Percentiles rank a stretch among this genome's conserved stretches.
Evolutionary conservation across 1,139 yeast species (phyloP).

Genomic region (Nakaseomyces sp.): DNA sequence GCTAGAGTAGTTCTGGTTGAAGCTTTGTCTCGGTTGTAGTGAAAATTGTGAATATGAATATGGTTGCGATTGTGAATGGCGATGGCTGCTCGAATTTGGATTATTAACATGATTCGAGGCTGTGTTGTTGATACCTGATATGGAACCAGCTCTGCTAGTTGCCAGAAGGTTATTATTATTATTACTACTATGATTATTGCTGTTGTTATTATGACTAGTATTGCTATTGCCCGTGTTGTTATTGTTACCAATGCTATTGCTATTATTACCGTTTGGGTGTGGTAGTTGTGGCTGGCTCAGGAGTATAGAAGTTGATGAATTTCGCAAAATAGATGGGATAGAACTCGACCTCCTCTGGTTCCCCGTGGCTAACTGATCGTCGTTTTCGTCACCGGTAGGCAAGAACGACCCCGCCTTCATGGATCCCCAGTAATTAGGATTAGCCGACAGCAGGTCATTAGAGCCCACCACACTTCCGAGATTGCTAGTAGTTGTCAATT

Average conservation of each 20-base stretch:
- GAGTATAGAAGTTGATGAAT: slow-evolving; percentile 14
- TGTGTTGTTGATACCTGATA: not conserved
- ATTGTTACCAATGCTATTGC: slow-evolving; percentile 10
- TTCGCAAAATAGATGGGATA: slow-evolving; percentile 20
- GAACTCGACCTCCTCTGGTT: slow-evolving; percentile 17
- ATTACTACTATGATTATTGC: slow-evolving; percentile 16
- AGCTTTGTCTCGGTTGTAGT: slow-evolving; percentile 13
- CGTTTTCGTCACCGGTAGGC: slow-evolving; percentile 15
- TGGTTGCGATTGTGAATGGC: slow-evolving; percentile 8
- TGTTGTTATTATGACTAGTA: slow-evolving; percentile 19
- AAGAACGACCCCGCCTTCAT: slow-evolving; percentile 5
- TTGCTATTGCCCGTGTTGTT: slow-evolving; percentile 10
- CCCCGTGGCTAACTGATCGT: slow-evolving; percentile 11
- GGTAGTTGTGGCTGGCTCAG: slow-evolving; percentile 18
- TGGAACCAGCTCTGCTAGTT: slow-evolving; percentile 3
- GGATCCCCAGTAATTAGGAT: slow-evolving; percentile 4
- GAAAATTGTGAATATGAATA: slow-evolving; percentile 24
- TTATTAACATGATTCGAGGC: not conserved
- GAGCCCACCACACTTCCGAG: slow-evolving; percentile 9
- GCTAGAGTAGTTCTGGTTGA: slow-evolving; percentile 13
- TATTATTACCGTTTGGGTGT: slow-evolving; percentile 14
- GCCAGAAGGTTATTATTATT: slow-evolving; percentile 1
- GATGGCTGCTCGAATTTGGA: slow-evolving; percentile 13
- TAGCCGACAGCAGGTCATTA: slow-evolving; percentile 4
- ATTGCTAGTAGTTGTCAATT: slow-evolving; percentile 14